Evolutionary conservation across 352 stramenopile genomes (phyloP).

Genomic region (Globisporangium nodosum): DNA sequence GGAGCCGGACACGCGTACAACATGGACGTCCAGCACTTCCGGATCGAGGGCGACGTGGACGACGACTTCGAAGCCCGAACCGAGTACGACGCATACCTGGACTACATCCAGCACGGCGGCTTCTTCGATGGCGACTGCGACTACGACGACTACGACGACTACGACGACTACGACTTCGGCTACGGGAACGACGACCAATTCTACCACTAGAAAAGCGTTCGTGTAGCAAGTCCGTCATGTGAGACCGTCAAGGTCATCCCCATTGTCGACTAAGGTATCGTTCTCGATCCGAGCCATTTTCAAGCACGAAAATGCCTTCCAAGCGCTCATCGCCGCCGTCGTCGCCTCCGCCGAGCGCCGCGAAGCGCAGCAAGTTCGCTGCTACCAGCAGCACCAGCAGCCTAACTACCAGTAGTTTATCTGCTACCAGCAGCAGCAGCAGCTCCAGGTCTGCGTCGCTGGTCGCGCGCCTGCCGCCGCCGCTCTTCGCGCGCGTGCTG

Average conservation of each 20-base stretch:
- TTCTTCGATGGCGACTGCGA: slow-evolving; percentile 13
- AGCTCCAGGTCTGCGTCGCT: no score
- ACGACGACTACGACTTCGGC: slow-evolving; percentile 15
- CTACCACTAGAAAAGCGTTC: not conserved
- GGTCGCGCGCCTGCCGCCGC: not conserved
- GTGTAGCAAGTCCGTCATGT: no score
- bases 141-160: slow-evolving; percentile 3
- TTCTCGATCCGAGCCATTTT: no score
- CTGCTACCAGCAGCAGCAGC: no score
- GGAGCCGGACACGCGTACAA: not conserved
- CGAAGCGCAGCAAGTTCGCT: not conserved
- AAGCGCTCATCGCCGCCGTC: slow-evolving; percentile 1
- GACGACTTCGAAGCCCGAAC: slow-evolving; percentile 4
- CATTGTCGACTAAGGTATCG: no score
- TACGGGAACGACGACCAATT: slow-evolving; percentile 5
- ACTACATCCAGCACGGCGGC: not conserved
- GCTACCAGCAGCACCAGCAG: not conserved
- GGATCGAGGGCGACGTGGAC: not conserved
- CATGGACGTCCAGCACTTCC: not conserved
- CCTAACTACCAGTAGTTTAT: not conserved
- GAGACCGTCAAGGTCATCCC: no score
- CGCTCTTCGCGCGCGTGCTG: slow-evolving; percentile 5
- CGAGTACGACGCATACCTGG: no score
- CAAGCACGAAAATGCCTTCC: not conserved
- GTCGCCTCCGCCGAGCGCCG: not conserved